A percentile compares a stretch with the other conserved stretches of the same genome.
phyloP scores from a whole-genome alignment of 1,139 yeast species.

The Yamadazyma spencermartinsiae region DNA sequence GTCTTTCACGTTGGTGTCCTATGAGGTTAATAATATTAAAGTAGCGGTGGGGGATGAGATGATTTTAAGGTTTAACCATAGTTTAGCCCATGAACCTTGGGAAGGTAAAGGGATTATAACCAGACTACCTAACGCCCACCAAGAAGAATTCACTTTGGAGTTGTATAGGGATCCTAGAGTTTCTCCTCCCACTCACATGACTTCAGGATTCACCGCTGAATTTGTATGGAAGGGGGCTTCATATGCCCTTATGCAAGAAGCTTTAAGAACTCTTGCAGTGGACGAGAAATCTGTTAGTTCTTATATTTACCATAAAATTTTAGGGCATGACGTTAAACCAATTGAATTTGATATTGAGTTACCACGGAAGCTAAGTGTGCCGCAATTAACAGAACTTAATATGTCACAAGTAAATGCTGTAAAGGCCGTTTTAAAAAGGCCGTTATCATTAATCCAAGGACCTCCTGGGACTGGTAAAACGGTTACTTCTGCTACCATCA shows the following conservation, averaged over 20 bases:
- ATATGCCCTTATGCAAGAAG: slow-evolving; percentile 81
- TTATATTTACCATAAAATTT: slow-evolving; percentile 72
- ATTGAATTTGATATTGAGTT: slow-evolving; percentile 59
- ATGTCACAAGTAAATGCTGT: slow-evolving; percentile 81
- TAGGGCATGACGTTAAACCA: slow-evolving; percentile 79
- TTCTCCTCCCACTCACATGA: slow-evolving; percentile 55
- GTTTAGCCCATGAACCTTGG: slow-evolving; percentile 59
- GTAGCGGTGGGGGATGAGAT: slow-evolving; percentile 90
- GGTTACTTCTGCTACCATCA: slow-evolving; percentile 87
- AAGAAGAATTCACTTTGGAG: slow-evolving; percentile 76
- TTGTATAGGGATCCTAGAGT: slow-evolving; percentile 35
- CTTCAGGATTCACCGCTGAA: slow-evolving; percentile 77
- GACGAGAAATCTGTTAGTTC: slow-evolving; percentile 73
- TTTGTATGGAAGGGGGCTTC: slow-evolving; percentile 89
- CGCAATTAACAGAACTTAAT: slow-evolving; percentile 70
- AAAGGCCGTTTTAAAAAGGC: slow-evolving; percentile 65
- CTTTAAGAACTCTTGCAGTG: slow-evolving; percentile 71
- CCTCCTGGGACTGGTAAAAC: slow-evolving; percentile 99
- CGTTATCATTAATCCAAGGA: slow-evolving; percentile 87
- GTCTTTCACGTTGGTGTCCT: slow-evolving; percentile 65
- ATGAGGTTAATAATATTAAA: slow-evolving; percentile 64
- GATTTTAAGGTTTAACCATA: slow-evolving; percentile 54
- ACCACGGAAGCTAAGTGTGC: slow-evolving; percentile 65
- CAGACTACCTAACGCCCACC: slow-evolving; percentile 65
- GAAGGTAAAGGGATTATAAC: slow-evolving; percentile 71